Conservation (phyloP, 2,329 filamentous ascomycete genomes). For the Nakataea oryzae region DNA sequence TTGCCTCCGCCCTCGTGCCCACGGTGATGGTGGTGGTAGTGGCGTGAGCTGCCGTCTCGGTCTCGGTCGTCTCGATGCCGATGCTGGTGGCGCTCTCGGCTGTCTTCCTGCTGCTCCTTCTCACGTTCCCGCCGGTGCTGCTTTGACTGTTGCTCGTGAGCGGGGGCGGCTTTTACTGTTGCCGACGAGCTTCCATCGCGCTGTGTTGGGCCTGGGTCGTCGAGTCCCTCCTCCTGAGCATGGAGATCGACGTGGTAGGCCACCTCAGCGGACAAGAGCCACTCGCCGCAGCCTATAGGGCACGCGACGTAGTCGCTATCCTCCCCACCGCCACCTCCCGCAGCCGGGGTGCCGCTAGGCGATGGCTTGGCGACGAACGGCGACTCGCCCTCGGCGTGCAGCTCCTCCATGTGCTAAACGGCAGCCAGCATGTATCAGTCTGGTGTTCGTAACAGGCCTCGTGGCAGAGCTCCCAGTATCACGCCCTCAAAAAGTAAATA, state of each 20-base stretch:
- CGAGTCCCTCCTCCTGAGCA: constrained; percentile 16
- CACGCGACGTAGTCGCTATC: constrained; percentile 38
- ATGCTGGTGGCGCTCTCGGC: not conserved
- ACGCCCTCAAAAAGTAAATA: not conserved
- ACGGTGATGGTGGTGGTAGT: not conserved
- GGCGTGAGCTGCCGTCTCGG: not conserved
- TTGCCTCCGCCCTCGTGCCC: not conserved
- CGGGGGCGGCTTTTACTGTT: constrained; percentile 2
- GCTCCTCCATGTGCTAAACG: constrained; percentile 19
- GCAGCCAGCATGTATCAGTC: not conserved
- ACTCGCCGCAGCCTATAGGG: constrained; percentile 47
- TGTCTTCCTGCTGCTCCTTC: not conserved
- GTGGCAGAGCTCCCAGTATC: not conserved
- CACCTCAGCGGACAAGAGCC: constrained; percentile 39
- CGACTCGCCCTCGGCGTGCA: constrained; percentile 6
- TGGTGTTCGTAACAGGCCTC: not conserved
- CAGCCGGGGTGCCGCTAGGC: not conserved
- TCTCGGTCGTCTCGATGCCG: not conserved
- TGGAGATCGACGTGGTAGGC: constrained; percentile 51
- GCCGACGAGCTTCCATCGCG: constrained; percentile 2
- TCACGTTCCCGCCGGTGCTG: not conserved
- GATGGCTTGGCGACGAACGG: constrained; percentile 6
- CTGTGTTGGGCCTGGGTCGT: not conserved
- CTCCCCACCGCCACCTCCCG: constrained; percentile 14
- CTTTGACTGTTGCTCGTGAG: not conserved